Evolutionary conservation across 805 yeast species (phyloP).

Genomic region (Candida methanosorbosa): DNA sequence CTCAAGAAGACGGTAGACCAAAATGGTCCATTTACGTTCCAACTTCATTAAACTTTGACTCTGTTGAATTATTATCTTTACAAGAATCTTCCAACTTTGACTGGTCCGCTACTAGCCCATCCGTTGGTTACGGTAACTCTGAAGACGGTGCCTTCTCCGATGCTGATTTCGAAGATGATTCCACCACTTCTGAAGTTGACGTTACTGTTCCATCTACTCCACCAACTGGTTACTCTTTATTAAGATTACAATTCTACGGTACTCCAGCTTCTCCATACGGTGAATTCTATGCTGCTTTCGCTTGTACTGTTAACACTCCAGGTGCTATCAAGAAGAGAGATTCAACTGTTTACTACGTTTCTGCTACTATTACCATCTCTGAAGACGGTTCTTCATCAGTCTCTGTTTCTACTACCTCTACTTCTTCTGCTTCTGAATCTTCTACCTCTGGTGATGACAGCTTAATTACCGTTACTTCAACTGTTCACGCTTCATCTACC

Average conservation of each 20-base stretch:
- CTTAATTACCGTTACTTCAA: constrained; percentile 1
- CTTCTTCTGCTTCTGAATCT: constrained; percentile 5
- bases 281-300: constrained; percentile 12
- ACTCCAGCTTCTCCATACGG: constrained; percentile 7
- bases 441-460: constrained; percentile 2
- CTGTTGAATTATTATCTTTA: constrained; percentile 10
- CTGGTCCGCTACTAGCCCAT: too few relatives aligned
- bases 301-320: constrained; percentile 11
- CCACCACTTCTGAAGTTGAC: constrained; percentile 9
- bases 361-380: constrained; percentile 13
- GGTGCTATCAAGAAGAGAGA: constrained; percentile 12
- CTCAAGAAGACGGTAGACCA: constrained; percentile 10
- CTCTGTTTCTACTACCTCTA: constrained; percentile 3
- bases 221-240: constrained; percentile 3
- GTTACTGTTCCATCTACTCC: constrained; percentile 4
- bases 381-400: constrained; percentile 4
- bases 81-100: constrained; percentile 6
- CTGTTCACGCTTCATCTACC: constrained; percentile 10
- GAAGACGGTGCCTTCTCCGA: background rate
- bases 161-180: constrained; percentile 9
- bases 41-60: constrained; percentile 5
- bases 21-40: constrained; percentile 12
- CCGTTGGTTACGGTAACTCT: too few relatives aligned
- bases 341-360: constrained; percentile 13
- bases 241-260: constrained; percentile 11